Base-by-base conservation (phyloP, 192 early-diverging fungal genomes). In the Coemansia sp. region DNA sequence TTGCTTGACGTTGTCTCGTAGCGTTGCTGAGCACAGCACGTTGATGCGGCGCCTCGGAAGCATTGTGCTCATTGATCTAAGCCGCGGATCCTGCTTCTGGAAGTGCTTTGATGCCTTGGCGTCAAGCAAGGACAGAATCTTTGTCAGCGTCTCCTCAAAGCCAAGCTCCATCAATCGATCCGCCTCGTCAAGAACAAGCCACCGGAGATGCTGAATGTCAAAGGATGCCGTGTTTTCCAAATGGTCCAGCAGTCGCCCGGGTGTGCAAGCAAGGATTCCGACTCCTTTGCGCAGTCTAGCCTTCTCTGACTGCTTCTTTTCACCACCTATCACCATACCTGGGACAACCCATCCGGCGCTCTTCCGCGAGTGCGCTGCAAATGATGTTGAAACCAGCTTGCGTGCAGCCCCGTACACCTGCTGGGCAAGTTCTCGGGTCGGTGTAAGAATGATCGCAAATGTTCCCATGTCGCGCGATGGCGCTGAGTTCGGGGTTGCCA, bases 141-240 rank as follows among this genome's bases (percentile, higher is more conserved):
- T 78, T 45, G 85, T 85, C 65, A 94, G 78, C 16, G 89, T 90
- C 62, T 92, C 89, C 59, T 92, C 90, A 60, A 94, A 98, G 1
- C 98, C 98, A 15, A 97, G 87, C 65, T 99, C 95, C 63, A 99
- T 81, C 67, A 99, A 84, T 12, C 94, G 87, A 86, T 99, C 98
- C 10, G 96, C 98, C 79, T 99, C 98, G 80, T 99, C 98, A 26
- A 99, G 82, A 4, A 99, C 93, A 32, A 99, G 71, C 98, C 98
- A 99, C 47, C 92, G 85, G 68, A 99, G 73, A 76, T 95, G 89
- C 51, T 89, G 85, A 6, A 94, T 82, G 11, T 89, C 76, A 73
- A 99, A 97, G 22, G 92, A 87, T 86, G 88, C 81, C 41, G 93
- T 95, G 69, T 87, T 92, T 69, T 92, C 87, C 56, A 95, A 63